Evolutionary conservation across 805 yeast genomes (phyloP).

Genomic region (Wickerhamiella musiphila): DNA sequence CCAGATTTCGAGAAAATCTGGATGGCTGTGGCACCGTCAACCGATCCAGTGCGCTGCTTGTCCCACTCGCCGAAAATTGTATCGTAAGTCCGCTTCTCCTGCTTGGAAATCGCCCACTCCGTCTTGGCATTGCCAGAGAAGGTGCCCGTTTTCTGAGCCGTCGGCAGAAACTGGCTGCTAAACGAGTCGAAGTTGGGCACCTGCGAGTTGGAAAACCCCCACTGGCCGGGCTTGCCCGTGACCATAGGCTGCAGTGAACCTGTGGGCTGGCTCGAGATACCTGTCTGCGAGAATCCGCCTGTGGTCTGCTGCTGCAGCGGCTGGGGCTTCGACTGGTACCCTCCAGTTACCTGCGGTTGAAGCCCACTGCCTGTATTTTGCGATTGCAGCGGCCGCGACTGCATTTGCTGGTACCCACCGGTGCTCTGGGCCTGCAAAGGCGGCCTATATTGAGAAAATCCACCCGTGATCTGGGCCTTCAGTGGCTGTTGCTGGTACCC

Average conservation of each 20-base stretch:
- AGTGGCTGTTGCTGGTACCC: slow-evolving; percentile 7
- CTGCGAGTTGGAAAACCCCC: slow-evolving; percentile 64
- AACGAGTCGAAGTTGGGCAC: slow-evolving; percentile 53
- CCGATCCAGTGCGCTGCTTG: slow-evolving; percentile 40
- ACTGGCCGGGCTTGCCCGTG: slow-evolving; percentile 58
- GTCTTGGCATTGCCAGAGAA: slow-evolving; percentile 29
- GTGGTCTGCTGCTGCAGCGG: slow-evolving; percentile 46
- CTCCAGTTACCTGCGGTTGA: slow-evolving; percentile 10
- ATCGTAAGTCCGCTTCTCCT: slow-evolving; percentile 73
- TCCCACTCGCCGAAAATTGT: slow-evolving; percentile 85
- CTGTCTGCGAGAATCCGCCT: slow-evolving; percentile 27
- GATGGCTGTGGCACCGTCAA: slow-evolving; percentile 71
- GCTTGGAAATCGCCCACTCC: slow-evolving; percentile 70
- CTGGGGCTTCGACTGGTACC: slow-evolving; percentile 3
- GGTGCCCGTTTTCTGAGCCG: slow-evolving; percentile 15
- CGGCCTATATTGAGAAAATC: slow-evolving; percentile 18
- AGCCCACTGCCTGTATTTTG: slow-evolving; percentile 33
- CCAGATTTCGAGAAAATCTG: slow-evolving; percentile 84
- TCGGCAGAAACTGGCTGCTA: slow-evolving; percentile 51
- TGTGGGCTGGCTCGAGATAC: slow-evolving; percentile 15
- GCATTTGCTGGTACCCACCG: slow-evolving; percentile 10
- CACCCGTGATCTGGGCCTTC: slow-evolving; percentile 18
- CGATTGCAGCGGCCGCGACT: slow-evolving; percentile 18
- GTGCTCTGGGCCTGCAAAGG: slow-evolving; percentile 13
- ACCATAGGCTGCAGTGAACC: slow-evolving; percentile 25